Evolutionary conservation across 768 basidiomycete species (phyloP), one percentile per base, ranked within the genome.

Genomic region (Xerocomellus intermedius): DNA sequence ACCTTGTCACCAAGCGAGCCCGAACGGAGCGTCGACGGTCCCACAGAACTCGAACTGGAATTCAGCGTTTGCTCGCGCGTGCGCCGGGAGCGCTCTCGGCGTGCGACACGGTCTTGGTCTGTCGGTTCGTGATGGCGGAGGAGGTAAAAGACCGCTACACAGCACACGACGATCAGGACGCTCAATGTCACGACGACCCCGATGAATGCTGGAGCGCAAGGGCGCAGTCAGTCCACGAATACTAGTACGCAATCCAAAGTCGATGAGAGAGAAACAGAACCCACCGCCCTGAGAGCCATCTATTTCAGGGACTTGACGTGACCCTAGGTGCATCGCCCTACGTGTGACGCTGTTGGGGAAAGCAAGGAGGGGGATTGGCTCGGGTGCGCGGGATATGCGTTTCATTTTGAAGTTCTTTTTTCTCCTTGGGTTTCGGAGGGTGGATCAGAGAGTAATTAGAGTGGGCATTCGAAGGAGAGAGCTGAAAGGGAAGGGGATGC

Each of bases 151-250:
- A 85, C 79, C 35, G 77, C 84, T 16, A 73, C 68, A 64, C 78
- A 82, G 46, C 80, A 78, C 30, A 74, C 63, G 54, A 85, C 58
- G 66, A 87, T 80, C 50, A 89, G 71, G 53, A 80, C 58, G 52
- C 75, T 72, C 39, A 89, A 76, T 42, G 73, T 67, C 36, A 86
- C 79, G 38, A 89, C 75, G 37, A 89, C 70, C 4, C 71, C 82
- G 59, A 88, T 79, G 72, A 89, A 89, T 12, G 78, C 86, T 59
- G 19, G 35, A n/a, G 16, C 9, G 26, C 13, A 24, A 8, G 8
- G 54, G 5, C 22, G 62, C 9, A n/a, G 38, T 60, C 39, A 51
- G 47, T 2, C 12, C 8, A 16, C 7, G 19, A 14, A 12, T 8
- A n/a, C n/a, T n/a, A n/a, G n/a, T n/a, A 26, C 5, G 12, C 36